A percentile compares a stretch with the other conserved stretches of the same genome.
phyloP scores from a whole-genome alignment of 495 filamentous ascomycete genomes.

The Massariosphaeria phaeospora region DNA sequence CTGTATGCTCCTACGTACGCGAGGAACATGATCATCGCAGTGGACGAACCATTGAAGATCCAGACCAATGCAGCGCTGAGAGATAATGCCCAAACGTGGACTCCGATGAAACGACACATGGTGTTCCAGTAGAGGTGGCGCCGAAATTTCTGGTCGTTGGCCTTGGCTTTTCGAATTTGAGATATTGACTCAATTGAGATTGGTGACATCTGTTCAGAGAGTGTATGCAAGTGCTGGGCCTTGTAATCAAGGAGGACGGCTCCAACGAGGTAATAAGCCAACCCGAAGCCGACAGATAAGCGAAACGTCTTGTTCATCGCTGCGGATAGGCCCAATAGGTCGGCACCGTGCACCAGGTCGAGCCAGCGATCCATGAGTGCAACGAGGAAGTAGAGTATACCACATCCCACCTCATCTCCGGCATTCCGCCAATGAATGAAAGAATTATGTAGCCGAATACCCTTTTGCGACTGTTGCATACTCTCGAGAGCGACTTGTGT shows the following conservation, averaged over 20 bases:
- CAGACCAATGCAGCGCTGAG: constrained; percentile 50
- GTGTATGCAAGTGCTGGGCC: constrained; percentile 48
- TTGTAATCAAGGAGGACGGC: constrained; percentile 57
- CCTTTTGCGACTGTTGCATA: constrained; percentile 52
- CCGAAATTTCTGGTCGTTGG: constrained; percentile 46
- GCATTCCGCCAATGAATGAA: constrained; percentile 60
- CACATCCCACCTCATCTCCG: constrained; percentile 54
- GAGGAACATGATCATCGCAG: constrained; percentile 50
- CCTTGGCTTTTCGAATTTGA: constrained; percentile 43
- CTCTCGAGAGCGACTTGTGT: constrained; percentile 53
- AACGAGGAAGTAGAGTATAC: constrained; percentile 55
- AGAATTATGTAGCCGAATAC: constrained; percentile 55
- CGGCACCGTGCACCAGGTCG: constrained; percentile 47
- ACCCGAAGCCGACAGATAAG: constrained; percentile 52
- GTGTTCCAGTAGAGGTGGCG: constrained; percentile 53
- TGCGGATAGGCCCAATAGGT: constrained; percentile 45
- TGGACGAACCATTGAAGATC: constrained; percentile 45
- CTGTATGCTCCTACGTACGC: constrained; percentile 53
- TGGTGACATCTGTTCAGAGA: constrained; percentile 35
- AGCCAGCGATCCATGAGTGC: constrained; percentile 59
- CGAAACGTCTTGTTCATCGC: constrained; percentile 44
- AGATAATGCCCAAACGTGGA: constrained; percentile 56
- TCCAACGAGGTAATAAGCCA: constrained; percentile 57
- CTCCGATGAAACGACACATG: constrained; percentile 49
- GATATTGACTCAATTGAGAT: constrained; percentile 43